A percentile compares a stretch with the other conserved stretches of the same genome.
phyloP scores from a whole-genome alignment of 164 flowering plant species.

The Piper betle region DNA sequence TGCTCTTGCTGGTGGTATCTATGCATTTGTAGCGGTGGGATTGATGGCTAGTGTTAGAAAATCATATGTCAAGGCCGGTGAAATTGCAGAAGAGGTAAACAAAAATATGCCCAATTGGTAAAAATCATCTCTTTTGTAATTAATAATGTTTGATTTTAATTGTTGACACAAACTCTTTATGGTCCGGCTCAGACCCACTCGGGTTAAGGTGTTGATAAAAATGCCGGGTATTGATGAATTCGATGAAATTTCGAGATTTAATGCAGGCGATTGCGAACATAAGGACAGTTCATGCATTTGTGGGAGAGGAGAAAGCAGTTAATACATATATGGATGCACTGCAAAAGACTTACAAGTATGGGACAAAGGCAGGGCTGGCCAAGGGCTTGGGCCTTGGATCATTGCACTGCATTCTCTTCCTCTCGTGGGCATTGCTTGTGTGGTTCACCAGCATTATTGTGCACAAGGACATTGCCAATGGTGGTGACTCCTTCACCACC shows the following conservation, averaged over 20 bases:
- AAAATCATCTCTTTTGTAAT: no score
- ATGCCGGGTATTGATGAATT: no score
- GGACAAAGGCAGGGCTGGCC: slow-evolving; percentile 76
- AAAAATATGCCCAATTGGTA: neutral
- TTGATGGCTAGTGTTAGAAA: slow-evolving; percentile 76
- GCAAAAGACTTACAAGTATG: slow-evolving; percentile 53
- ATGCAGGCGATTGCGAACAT: slow-evolving; percentile 80
- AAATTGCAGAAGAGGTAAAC: slow-evolving; percentile 83
- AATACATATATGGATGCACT: slow-evolving; percentile 50
- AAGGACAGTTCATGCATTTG: slow-evolving; percentile 94
- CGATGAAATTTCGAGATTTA: neutral
- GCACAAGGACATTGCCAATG: slow-evolving; percentile 77
- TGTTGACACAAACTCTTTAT: neutral
- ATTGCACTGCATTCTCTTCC: slow-evolving; percentile 70
- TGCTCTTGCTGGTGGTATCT: slow-evolving; percentile 83
- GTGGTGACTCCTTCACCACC: slow-evolving; percentile 97
- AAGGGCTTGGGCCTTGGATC: slow-evolving; percentile 92
- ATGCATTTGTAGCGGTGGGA: slow-evolving; percentile 74
- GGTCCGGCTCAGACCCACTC: no score
- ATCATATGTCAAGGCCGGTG: slow-evolving; percentile 86
- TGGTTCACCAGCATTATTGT: slow-evolving; percentile 89
- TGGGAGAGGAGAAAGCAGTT: slow-evolving; percentile 84
- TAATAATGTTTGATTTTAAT: neutral
- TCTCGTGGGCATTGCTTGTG: slow-evolving; percentile 92
- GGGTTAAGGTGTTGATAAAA: no score